Evolutionary conservation across 371 early-diverging fungal species (phyloP), one percentile per base, ranked within the genome.

Genomic region (Rhizopus stolonifer): DNA sequence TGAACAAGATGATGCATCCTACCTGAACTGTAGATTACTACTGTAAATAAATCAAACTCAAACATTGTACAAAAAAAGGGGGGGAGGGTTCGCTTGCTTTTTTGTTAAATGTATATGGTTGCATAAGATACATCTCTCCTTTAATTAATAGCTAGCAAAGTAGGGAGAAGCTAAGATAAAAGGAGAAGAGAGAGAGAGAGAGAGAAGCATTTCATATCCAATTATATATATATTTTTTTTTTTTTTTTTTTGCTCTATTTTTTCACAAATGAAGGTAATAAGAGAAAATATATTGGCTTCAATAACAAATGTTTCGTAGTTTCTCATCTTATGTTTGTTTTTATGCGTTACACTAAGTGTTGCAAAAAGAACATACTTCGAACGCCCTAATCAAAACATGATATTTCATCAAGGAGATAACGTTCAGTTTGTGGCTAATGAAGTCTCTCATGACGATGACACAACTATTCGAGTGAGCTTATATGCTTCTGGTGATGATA

Each of bases 371-470:
- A 23, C 32, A 3, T 43, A 29, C 6, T 59, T 59, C 42, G 17
- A 18, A 14, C 17, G 8, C 5, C 59, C 59, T 13, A 2, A 1
- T 4, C 21, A 2, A 9, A 23, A 34, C n/a, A 6, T 53, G 18
- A 22, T 21, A 4, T 52, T 26, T 34, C 2, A 23, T 11, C 8
- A 6, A 1, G 6, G 5, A 13, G 49, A 33, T 17, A 3, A 8
- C 3, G 48, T 52, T 21, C 14, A 15, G 9, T 59, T 59, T 46
- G 31, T 24, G 10, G 25, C 31, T 0, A 42, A 40, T 17, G 59
- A 42, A 9, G 25, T 59, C n/a, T 48, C 48, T 17, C 47, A 52
- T 21, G 59, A 59, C 9, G 33, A 17, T 26, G 43, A 59, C 21
- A 49, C 47, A 4, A 48, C 34, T 3, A 48, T 59, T n/a, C 31